Evolutionary conservation across 176 grass and related monocot genomes (phyloP), one percentile per base, ranked within the genome.

Genomic region (Carex kokanica): DNA sequence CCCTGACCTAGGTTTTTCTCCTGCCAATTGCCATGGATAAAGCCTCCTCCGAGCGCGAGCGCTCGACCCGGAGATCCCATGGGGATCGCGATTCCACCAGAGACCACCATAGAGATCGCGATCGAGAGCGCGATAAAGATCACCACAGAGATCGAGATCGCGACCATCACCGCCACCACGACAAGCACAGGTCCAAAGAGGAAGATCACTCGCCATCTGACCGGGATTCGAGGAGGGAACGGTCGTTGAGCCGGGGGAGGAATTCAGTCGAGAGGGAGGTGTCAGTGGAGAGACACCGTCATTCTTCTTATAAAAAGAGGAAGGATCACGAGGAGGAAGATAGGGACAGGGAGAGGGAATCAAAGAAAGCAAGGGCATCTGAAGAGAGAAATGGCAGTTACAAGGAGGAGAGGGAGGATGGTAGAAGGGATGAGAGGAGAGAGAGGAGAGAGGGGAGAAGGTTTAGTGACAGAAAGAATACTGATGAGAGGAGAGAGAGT

Each of bases 191-290:
- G 1, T 85, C 34, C 10, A 87, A 55, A 13, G 86, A 81, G 27
- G 86, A 74, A 0, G 88, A 92, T 51, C 62, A 79, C 63, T 89
- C 89, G 0, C 87, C 84, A 9, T 88, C 89, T 4, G 69, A 83
- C 8, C 86, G 71, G 4, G 32, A 83, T 15, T 75, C 78, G 17
- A 91, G 83, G 85, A 82, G 85, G 59, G 92, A 86, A 64, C 59
- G 91, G 72, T 90, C 88, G 2, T 84, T 77, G 1, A 90, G 88
- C 68, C 79, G 85, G 67, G 60, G 78, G 29, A 92, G 78, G 90
- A 78, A 90, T 78, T 93, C 91, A 0, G 87, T 77, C 8, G 96
- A 98, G 21, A 86, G 52, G 47, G 78, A 87, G 53, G 84, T 84
- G 24, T 54, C 73, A 18, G 49, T 78, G 73, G 73, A 78, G 51